A percentile compares a stretch with the other conserved stretches of the same genome.
phyloP scores from a whole-genome alignment of 768 basidiomycete species.

The Dictyophora rubrovolvata region DNA sequence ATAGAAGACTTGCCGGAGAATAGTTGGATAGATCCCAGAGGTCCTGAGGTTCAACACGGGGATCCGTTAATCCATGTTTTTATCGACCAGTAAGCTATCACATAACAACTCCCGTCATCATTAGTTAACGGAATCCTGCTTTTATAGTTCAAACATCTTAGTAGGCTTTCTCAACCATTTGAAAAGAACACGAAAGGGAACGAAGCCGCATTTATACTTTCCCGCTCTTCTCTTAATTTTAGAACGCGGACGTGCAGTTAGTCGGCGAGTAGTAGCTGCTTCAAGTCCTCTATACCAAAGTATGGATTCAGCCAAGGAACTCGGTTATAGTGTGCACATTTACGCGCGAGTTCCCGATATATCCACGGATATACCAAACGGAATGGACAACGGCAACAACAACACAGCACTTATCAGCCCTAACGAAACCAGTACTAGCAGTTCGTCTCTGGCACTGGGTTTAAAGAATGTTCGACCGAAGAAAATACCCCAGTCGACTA shows the following conservation, averaged over 20 bases:
- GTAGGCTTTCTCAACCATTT: constrained; percentile 70
- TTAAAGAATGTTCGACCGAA: not conserved
- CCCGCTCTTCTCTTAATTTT: constrained; percentile 67
- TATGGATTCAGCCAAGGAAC: constrained; percentile 56
- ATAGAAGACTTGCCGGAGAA: not conserved
- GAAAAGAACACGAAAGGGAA: constrained; percentile 40
- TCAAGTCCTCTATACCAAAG: constrained; percentile 81
- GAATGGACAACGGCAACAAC: not conserved
- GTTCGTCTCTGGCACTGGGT: not conserved
- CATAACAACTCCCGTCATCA: not conserved
- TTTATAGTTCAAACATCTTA: constrained; percentile 71
- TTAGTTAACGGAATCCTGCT: not conserved
- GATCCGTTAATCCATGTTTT: constrained; percentile 31
- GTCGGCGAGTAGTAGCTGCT: constrained; percentile 65
- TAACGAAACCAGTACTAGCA: not conserved
- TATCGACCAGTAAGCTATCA: constrained; percentile 32
- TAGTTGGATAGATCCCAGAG: constrained; percentile 4
- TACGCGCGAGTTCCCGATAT: constrained; percentile 62
- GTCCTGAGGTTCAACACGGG: constrained; percentile 7
- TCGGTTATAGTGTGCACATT: constrained; percentile 68
- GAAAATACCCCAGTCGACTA: constrained; percentile 2
- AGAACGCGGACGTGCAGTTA: constrained; percentile 70
- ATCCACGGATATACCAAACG: not conserved
- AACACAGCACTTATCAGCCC: not conserved
- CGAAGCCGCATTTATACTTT: constrained; percentile 56